Conservation (phyloP, 805 yeast species). For the Ogataea nakhonphanomensis region DNA sequence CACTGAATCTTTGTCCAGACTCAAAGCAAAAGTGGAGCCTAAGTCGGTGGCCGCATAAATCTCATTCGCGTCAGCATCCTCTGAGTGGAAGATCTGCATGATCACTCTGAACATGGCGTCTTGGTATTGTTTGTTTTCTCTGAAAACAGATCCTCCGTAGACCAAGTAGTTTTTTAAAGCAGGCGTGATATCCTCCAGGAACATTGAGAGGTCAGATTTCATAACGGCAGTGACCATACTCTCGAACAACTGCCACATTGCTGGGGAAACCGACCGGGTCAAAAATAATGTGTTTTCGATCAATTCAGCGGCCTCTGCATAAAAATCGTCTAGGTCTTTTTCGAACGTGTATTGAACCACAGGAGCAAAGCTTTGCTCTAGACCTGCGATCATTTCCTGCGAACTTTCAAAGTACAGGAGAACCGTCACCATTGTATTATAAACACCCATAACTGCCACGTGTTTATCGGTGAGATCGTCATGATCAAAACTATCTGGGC, state of each 20-base stretch:
- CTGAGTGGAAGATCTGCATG: constrained; percentile 34
- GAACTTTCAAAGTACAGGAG: constrained; percentile 83
- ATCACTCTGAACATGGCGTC: constrained; percentile 52
- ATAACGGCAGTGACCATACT: constrained; percentile 37
- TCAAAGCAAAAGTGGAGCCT: constrained; percentile 59
- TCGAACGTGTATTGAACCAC: constrained; percentile 65
- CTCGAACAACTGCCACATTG: constrained; percentile 72
- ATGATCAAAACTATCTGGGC: constrained; percentile 49
- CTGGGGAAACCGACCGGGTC: constrained; percentile 56
- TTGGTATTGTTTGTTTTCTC: constrained; percentile 43
- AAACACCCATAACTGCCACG: constrained; percentile 80
- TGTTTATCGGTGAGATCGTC: constrained; percentile 61
- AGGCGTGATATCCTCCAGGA: constrained; percentile 72
- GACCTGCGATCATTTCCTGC: constrained; percentile 56
- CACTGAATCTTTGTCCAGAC: constrained; percentile 46
- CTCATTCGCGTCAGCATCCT: constrained; percentile 43
- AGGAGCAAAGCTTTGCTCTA: constrained; percentile 75
- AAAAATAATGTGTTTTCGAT: constrained; percentile 71
- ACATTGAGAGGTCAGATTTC: constrained; percentile 54
- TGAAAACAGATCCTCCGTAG: constrained; percentile 48
- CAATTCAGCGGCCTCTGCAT: constrained; percentile 77
- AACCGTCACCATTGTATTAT: constrained; percentile 87
- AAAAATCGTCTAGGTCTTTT: constrained; percentile 71
- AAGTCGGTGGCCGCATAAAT: constrained; percentile 56
- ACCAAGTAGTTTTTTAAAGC: constrained; percentile 71